Percentiles rank a stretch among this genome's conserved stretches.
Evolutionary conservation across 2,329 filamentous ascomycete species (phyloP).

Genomic region (Ophiostoma quercus): DNA sequence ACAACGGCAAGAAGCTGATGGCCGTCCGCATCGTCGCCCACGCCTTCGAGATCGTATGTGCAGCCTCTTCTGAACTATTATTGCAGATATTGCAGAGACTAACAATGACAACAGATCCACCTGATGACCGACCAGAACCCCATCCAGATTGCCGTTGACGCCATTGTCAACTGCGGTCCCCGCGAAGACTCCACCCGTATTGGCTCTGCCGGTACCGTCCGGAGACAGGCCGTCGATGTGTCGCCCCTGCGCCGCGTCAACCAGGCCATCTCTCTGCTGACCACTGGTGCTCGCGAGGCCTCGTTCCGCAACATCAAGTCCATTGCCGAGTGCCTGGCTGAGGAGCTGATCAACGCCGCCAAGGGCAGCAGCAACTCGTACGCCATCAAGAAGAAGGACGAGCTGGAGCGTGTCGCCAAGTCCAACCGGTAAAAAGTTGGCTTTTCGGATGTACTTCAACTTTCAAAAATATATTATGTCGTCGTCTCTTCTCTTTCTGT

Average conservation of each 20-base stretch:
- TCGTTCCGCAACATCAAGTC: conserved; percentile 99
- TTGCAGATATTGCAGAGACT: background rate
- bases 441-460: background rate
- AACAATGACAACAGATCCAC: conserved; percentile 65
- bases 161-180: conserved; percentile 99
- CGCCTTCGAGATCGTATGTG: conserved; percentile 91
- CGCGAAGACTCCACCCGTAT: conserved; percentile 99
- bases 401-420: conserved; percentile 99
- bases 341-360: conserved; percentile 99
- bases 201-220: conserved; percentile 98
- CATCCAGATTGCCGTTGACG: conserved; percentile 98
- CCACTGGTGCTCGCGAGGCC: conserved; percentile 97
- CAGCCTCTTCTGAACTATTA: too few relatives aligned
- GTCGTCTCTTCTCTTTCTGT: background rate
- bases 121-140: conserved; percentile 99
- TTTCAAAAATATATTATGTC: conserved; percentile 14
- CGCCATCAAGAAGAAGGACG: conserved; percentile 99
- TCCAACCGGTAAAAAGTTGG: conserved; percentile 85
- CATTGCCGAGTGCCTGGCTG: conserved; percentile 97
- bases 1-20: conserved; percentile 99
- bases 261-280: conserved; percentile 98
- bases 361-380: conserved; percentile 99
- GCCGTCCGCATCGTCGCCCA: conserved; percentile 98
- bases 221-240: conserved; percentile 99
- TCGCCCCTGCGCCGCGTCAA: conserved; percentile 99